These are phyloP conservation scores for Aspergillus viridinutans DNA, from an alignment of 2,329 filamentous ascomycete species.

Conservation along the genomic window DNA sequence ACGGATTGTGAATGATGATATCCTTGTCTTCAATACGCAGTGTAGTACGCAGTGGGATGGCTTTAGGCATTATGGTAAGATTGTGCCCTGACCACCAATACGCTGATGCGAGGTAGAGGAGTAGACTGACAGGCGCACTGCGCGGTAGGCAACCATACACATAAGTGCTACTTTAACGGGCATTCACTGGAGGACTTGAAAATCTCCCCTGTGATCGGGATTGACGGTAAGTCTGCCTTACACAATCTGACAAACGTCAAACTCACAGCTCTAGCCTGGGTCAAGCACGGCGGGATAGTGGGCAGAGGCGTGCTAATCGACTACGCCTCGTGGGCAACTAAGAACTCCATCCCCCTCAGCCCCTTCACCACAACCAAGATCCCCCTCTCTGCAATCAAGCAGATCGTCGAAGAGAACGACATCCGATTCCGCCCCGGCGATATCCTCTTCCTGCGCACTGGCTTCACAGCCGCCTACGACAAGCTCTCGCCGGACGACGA, in stretches of 20 bases:
- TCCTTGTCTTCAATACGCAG: slow-evolving; percentile 57
- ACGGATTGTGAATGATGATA: slow-evolving; percentile 56
- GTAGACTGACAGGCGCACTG: background rate
- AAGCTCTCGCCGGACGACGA: slow-evolving; percentile 36
- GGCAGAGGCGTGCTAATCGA: slow-evolving; percentile 49
- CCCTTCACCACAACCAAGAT: slow-evolving; percentile 44
- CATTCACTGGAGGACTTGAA: slow-evolving; percentile 38
- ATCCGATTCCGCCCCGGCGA: slow-evolving; percentile 46
- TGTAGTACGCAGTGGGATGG: slow-evolving; percentile 52
- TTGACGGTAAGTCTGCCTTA: slow-evolving; percentile 29
- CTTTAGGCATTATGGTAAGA: slow-evolving; percentile 33
- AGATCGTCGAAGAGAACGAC: slow-evolving; percentile 42
- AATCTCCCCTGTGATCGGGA: slow-evolving; percentile 36
- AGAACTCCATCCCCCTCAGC: slow-evolving; percentile 33
- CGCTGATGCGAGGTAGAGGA: background rate
- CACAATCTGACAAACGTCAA: background rate
- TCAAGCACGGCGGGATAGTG: slow-evolving; percentile 38
- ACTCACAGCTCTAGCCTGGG: slow-evolving; percentile 26
- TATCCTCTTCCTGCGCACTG: slow-evolving; percentile 54
- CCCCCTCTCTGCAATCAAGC: slow-evolving; percentile 40
- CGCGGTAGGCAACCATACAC: slow-evolving; percentile 40
- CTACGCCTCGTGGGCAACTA: slow-evolving; percentile 42
- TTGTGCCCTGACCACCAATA: slow-evolving; percentile 4
- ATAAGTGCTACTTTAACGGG: slow-evolving; percentile 42
- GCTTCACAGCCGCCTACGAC: slow-evolving; percentile 47